A percentile compares a stretch with the other conserved stretches of the same genome.
These are phyloP conservation scores for Decorospora gaudefroyi DNA, from an alignment of 2,329 filamentous ascomycete genomes.

Conservation along the genomic window DNA sequence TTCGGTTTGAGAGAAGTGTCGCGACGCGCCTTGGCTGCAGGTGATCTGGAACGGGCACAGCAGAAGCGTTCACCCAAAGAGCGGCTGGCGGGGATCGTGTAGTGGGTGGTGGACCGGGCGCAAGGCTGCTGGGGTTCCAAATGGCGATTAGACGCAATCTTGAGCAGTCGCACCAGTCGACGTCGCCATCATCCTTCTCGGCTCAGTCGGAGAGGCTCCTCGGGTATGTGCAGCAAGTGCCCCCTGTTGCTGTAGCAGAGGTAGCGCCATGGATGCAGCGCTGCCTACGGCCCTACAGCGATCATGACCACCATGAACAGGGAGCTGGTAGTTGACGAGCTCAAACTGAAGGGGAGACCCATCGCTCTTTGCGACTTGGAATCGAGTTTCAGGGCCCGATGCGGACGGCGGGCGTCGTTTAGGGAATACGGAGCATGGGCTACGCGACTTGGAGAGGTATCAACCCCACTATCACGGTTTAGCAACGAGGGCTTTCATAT, in stretches of 20 bases:
- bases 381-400: conserved; percentile 34
- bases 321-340: conserved; percentile 27
- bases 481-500: conserved; percentile 6
- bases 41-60: conserved; percentile 48
- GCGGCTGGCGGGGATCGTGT: conserved; percentile 34
- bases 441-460: conserved; percentile 22
- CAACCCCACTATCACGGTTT: conserved; percentile 16
- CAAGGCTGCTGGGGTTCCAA: conserved; percentile 41
- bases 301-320: conserved; percentile 18
- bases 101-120: conserved; percentile 40
- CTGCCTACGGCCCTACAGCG: conserved; percentile 18
- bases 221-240: conserved; percentile 32
- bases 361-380: conserved; percentile 33
- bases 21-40: conserved; percentile 50
- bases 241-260: conserved; percentile 40
- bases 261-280: conserved; percentile 26
- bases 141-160: conserved; percentile 36
- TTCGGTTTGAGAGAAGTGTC: conserved; percentile 48
- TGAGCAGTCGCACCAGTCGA: conserved; percentile 31
- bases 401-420: conserved; percentile 30
- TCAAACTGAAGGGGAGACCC: conserved; percentile 13
- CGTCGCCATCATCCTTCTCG: conserved; percentile 21
- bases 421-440: conserved; percentile 21
- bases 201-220: conserved; percentile 27
- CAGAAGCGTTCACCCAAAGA: conserved; percentile 48